A percentile compares a stretch with the other conserved stretches of the same genome.
These are phyloP conservation scores for Avena sativa DNA, from an alignment of 176 grass and related monocot genomes.

Conservation along the genomic window DNA sequence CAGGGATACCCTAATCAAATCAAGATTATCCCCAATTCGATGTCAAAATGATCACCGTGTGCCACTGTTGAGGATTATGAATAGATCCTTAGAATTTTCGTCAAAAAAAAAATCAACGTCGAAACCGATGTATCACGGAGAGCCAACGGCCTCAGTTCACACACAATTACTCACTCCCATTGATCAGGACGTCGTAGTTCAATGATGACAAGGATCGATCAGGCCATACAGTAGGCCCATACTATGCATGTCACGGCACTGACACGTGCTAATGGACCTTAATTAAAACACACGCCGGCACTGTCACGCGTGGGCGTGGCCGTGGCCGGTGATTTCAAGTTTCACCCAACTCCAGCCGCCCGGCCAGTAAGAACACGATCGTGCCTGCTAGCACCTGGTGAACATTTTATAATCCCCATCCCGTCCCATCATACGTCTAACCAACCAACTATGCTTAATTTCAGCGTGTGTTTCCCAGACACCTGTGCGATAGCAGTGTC, in stretches of 20 bases:
- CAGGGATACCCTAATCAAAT: too few species aligned
- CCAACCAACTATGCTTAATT: background rate
- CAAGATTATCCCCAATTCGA: too few species aligned
- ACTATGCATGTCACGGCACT: background rate
- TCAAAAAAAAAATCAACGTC: background rate
- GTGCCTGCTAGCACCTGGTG: background rate
- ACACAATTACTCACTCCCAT: background rate
- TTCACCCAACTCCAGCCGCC: background rate
- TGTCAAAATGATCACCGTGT: too few species aligned
- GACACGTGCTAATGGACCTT: background rate
- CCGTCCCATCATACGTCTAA: background rate
- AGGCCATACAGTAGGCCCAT: background rate
- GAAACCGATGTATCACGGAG: background rate
- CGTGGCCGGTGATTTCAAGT: background rate
- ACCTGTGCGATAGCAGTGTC: background rate
- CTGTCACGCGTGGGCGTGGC: too few species aligned
- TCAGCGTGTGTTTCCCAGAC: background rate
- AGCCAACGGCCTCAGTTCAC: background rate
- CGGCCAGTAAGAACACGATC: background rate
- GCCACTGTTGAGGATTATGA: too few species aligned
- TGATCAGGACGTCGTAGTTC: slow-evolving; percentile 25
- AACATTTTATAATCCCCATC: background rate
- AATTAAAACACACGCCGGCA: background rate
- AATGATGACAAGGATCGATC: background rate
- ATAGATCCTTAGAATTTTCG: too few species aligned